phyloP scores from a whole-genome alignment of 257 asterid genomes.

The Verbascum thapsus region DNA sequence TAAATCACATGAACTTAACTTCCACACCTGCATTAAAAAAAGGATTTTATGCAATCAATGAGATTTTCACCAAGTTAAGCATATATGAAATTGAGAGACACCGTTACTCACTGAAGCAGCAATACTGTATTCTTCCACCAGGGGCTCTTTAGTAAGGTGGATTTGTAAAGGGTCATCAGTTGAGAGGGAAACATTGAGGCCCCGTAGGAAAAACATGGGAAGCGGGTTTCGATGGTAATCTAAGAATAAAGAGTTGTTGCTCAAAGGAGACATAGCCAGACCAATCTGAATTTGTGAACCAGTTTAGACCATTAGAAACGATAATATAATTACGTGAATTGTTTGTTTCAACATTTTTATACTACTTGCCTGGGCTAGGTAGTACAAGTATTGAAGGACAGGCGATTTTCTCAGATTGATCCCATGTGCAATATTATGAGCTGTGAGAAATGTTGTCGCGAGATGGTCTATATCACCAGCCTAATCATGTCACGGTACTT shows the following conservation, averaged over 20 bases:
- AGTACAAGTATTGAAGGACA: constrained; percentile 73
- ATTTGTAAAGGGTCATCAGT: constrained; percentile 83
- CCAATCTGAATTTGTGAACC: constrained; percentile 55
- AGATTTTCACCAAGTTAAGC: background rate
- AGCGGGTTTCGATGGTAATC: constrained; percentile 84
- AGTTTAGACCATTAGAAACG: constrained; percentile 27
- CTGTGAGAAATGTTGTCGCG: constrained; percentile 69
- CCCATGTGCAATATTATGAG: constrained; percentile 77
- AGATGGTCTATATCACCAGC: constrained; percentile 88
- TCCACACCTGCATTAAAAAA: constrained; percentile 59
- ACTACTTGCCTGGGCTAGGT: constrained; percentile 69
- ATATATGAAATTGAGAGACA: constrained; percentile 1
- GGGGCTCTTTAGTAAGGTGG: constrained; percentile 80
- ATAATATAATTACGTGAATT: constrained; percentile 10
- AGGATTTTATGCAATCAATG: background rate
- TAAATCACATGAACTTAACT: constrained; percentile 69
- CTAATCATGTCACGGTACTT: constrained; percentile 39
- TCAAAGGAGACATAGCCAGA: constrained; percentile 81
- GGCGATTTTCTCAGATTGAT: constrained; percentile 79
- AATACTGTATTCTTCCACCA: constrained; percentile 80
- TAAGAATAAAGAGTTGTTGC: constrained; percentile 76
- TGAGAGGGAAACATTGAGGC: constrained; percentile 79
- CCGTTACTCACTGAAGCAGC: constrained; percentile 68
- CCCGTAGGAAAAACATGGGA: constrained; percentile 72
- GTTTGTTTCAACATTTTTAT: constrained; percentile 10